phyloP scores from a whole-genome alignment of 768 basidiomycete species.

The Podaxis carcinomalis region DNA sequence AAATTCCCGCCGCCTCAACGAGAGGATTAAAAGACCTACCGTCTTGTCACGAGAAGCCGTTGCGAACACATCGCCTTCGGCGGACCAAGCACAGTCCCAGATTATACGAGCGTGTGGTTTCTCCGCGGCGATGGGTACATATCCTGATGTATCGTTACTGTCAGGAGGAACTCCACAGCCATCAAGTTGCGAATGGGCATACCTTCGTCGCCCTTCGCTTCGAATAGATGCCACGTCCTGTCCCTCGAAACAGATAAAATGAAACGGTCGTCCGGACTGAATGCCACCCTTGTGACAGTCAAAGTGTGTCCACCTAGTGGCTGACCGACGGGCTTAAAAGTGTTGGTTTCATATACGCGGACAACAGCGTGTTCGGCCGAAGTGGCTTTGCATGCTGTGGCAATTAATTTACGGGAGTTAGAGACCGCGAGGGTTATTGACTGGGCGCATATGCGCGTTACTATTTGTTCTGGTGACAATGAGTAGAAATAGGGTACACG shows the following conservation, averaged over 20 bases:
- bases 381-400: constrained; percentile 89
- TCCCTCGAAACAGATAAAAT: constrained; percentile 89
- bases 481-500: constrained; percentile 22
- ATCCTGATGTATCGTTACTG: constrained; percentile 38
- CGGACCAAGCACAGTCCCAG: constrained; percentile 91
- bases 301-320: constrained; percentile 81
- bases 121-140: constrained; percentile 57
- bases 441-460: constrained; percentile 31
- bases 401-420: constrained; percentile 61
- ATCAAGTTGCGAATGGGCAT: constrained; percentile 9
- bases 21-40: constrained; percentile 31
- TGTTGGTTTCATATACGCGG: constrained; percentile 70
- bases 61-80: constrained; percentile 74
- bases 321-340: constrained; percentile 65
- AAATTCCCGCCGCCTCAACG: background rate
- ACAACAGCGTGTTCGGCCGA: constrained; percentile 86
- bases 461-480: background rate
- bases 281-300: constrained; percentile 87
- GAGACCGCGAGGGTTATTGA: constrained; percentile 81
- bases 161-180: background rate
- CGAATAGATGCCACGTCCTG: constrained; percentile 85
- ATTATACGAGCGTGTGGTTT: constrained; percentile 92
- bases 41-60: constrained; percentile 96
- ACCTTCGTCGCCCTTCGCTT: constrained; percentile 41
- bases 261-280: constrained; percentile 79